Evolutionary conservation across 1,284 basidiomycete species (phyloP).

Genomic region (Boletus sp.): DNA sequence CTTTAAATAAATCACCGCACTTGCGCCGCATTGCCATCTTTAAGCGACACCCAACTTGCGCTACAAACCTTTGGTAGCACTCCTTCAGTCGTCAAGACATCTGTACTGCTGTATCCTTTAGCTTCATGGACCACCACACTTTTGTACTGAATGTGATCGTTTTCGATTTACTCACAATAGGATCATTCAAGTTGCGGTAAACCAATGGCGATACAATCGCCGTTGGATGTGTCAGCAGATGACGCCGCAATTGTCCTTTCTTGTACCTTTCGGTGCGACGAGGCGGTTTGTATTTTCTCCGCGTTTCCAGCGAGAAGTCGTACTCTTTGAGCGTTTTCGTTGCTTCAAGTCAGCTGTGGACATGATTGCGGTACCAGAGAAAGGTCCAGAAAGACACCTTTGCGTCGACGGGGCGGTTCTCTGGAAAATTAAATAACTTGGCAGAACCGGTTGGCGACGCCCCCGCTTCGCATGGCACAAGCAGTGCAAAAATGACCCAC

Average conservation of each 20-base stretch:
- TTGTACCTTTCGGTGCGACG: background rate
- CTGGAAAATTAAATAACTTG: slow-evolving; percentile 1
- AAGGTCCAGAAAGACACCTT: background rate
- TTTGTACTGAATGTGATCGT: slow-evolving; percentile 9
- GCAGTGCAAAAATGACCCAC: slow-evolving; percentile 28
- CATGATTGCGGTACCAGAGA: background rate
- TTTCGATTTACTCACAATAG: slow-evolving; percentile 6
- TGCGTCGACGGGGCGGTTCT: background rate
- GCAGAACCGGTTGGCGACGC: slow-evolving; percentile 5
- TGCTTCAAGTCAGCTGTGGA: background rate
- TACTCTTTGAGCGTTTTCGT: slow-evolving; percentile 3
- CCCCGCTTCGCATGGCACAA: slow-evolving; percentile 18
- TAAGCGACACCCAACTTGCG: background rate
- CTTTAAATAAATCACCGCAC: slow-evolving; percentile 16
- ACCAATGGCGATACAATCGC: slow-evolving; percentile 1
- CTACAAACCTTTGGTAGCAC: background rate
- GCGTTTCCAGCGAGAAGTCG: slow-evolving; percentile 1
- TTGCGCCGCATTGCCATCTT: slow-evolving; percentile 1
- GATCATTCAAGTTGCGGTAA: background rate
- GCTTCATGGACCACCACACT: background rate
- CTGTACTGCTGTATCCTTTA: slow-evolving; percentile 1
- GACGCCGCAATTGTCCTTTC: slow-evolving; percentile 10
- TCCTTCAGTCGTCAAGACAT: background rate
- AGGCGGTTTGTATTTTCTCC: slow-evolving; percentile 1
- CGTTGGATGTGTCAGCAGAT: slow-evolving; percentile 13